Base-by-base conservation (phyloP, 2,329 filamentous ascomycete species). In the Sphaerulina populicola region DNA sequence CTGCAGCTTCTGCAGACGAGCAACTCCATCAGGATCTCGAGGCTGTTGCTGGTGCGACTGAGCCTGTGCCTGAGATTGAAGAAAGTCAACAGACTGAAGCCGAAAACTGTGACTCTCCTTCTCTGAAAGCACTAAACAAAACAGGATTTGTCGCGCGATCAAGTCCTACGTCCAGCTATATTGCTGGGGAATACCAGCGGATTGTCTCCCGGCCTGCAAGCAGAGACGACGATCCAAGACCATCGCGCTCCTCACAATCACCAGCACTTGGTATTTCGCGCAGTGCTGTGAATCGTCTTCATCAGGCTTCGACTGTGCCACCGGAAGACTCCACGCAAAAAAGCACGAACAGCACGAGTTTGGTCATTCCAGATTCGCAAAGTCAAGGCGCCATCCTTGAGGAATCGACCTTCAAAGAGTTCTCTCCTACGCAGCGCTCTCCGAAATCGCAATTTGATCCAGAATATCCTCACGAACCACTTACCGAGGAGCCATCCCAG, bases 141-240 rank as follows among this genome's bases (percentile, higher is more conserved):
- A 35, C 37, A 35, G 46, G 37, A 12, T 49, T 49, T 21, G 38
- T 49, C 9, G 39, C 12, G 23, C 33, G 52, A 7, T 56, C 59
- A 4, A 52, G 57, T 35, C 62, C 62, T 3, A 61, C 62, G 4
- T 63, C 62, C 3, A 66, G 64, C 51, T 65, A 55, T 44, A 40
- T 40, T 3, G 54, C 53, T 21, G 62, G 61, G 2, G 54, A 47
- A 2, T 64, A 64, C 44, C 50, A 62, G 48, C 53, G 39, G 36
- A 49, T 60, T 39, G 30, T 38, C 14, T 46, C 41, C 9, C 21
- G 21, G 9, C 30, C 46, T 18, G 30, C 37, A 30, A 54, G 27
- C n/a, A 31, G n/a, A 9, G 36, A 38, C 46, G 47, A 38, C 38
- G 27, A 29, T 7, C 3, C 18, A 18, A 8, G 12, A 5, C 15